Conservation (phyloP, 352 stramenopile genomes). For the Pythium chondricola region DNA sequence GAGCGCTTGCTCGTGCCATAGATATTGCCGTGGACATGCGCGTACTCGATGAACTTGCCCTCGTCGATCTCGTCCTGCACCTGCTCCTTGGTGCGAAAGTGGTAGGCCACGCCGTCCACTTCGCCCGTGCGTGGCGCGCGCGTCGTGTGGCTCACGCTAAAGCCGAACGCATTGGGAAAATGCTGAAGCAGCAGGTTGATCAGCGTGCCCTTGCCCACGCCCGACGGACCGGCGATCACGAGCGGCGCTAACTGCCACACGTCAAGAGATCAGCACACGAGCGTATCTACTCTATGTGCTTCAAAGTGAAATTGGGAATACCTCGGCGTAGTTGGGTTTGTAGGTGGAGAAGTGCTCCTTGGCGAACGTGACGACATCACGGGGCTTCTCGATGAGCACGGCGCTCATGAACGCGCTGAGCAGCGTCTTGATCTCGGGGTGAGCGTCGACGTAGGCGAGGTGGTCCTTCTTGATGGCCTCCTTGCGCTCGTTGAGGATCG, state of each 20-base stretch:
- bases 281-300: not conserved
- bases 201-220: constrained; percentile 95
- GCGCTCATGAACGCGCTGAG: constrained; percentile 84
- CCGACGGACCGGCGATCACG: constrained; percentile 88
- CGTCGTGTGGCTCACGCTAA: constrained; percentile 98
- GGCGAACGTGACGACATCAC: constrained; percentile 76
- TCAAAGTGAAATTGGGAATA: constrained; percentile 12
- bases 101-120: constrained; percentile 95
- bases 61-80: constrained; percentile 93
- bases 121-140: constrained; percentile 91
- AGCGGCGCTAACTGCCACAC: constrained; percentile 59
- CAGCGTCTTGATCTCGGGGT: constrained; percentile 88
- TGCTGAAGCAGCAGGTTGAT: constrained; percentile 89
- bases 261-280: not conserved
- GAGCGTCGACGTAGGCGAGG: constrained; percentile 67
- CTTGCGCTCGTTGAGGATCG: constrained; percentile 82
- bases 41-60: constrained; percentile 96
- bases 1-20: constrained; percentile 94
- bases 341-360: constrained; percentile 75
- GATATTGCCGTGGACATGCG: constrained; percentile 96
- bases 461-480: constrained; percentile 84
- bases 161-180: constrained; percentile 88
- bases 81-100: constrained; percentile 92
- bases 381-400: constrained; percentile 83
- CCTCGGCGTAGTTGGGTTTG: constrained; percentile 41